phyloP scores from a whole-genome alignment of 192 early-diverging fungal species.

The Coemansia sp. region DNA sequence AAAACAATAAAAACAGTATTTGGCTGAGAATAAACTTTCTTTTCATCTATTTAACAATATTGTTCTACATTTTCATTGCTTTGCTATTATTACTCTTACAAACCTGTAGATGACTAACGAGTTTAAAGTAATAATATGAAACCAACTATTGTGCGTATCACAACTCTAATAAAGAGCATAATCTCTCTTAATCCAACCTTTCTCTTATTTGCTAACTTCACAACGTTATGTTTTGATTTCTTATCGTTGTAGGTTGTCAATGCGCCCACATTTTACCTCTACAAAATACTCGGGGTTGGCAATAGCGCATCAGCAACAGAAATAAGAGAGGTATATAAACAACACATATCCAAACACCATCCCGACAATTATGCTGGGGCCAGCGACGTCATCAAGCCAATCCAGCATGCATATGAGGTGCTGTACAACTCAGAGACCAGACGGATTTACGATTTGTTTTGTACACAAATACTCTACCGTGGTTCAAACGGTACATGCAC shows the following conservation, averaged over 20 bases:
- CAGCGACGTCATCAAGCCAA: slow-evolving; percentile 30
- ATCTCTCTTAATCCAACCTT: not conserved
- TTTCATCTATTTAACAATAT: not conserved
- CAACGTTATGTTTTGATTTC: not conserved
- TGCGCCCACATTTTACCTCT: slow-evolving; percentile 27
- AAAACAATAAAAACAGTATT: not conserved
- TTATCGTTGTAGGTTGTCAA: not conserved
- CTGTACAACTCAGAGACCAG: slow-evolving; percentile 22
- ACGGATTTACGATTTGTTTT: slow-evolving; percentile 31
- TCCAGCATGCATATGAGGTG: slow-evolving; percentile 35
- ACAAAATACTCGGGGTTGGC: slow-evolving; percentile 21
- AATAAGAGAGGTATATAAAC: slow-evolving; percentile 30
- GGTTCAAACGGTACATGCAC: not conserved
- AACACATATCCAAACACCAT: slow-evolving; percentile 27
- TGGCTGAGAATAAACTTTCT: not conserved
- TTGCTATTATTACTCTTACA: not conserved
- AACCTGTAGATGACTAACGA: not conserved
- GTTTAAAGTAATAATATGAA: not conserved
- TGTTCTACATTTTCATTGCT: not conserved
- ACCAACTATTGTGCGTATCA: slow-evolving; percentile 4
- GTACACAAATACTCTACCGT: slow-evolving; percentile 22
- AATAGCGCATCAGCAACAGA: slow-evolving; percentile 23
- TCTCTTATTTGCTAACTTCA: not conserved
- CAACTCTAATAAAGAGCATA: not conserved
- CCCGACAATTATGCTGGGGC: slow-evolving; percentile 34